phyloP scores from a whole-genome alignment of 768 basidiomycete species.

The Pisolithus tinctorius region DNA sequence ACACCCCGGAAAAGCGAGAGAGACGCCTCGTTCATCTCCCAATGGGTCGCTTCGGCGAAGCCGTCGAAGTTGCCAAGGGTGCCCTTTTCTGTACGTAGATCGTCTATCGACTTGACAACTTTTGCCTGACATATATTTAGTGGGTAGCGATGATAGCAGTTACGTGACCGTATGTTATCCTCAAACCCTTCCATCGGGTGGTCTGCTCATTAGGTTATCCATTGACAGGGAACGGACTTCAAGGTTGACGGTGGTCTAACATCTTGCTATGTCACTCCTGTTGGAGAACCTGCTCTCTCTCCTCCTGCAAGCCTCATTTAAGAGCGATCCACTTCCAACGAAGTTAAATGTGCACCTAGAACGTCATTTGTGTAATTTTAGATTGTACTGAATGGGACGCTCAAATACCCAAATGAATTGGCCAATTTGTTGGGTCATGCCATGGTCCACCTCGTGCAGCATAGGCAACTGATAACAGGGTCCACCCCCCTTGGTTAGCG shows the following conservation, averaged over 20 bases:
- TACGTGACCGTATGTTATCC: conserved; percentile 75
- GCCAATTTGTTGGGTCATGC: background rate
- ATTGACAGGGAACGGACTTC: conserved; percentile 76
- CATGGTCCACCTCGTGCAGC: too few species aligned
- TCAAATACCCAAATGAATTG: background rate
- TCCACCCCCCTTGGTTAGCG: background rate
- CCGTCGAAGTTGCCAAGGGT: conserved; percentile 87
- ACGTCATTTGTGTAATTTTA: background rate
- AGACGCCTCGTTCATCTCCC: conserved; percentile 87
- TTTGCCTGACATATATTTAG: conserved; percentile 28
- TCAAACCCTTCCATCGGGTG: background rate
- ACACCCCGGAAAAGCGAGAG: conserved; percentile 92
- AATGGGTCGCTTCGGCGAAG: conserved; percentile 97
- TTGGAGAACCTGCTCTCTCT: conserved; percentile 65
- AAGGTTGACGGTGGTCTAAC: conserved; percentile 93
- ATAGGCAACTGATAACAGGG: background rate
- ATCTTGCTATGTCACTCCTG: conserved; percentile 86
- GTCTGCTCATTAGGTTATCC: conserved; percentile 3
- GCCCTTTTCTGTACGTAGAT: conserved; percentile 85
- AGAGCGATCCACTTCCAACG: background rate
- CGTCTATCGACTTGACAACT: background rate
- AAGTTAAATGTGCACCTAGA: background rate
- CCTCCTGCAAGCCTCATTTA: conserved; percentile 63
- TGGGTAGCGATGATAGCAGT: conserved; percentile 93
- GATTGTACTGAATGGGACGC: background rate